Base-by-base conservation (phyloP, 805 yeast genomes). In the Saturnispora mendoncae region DNA sequence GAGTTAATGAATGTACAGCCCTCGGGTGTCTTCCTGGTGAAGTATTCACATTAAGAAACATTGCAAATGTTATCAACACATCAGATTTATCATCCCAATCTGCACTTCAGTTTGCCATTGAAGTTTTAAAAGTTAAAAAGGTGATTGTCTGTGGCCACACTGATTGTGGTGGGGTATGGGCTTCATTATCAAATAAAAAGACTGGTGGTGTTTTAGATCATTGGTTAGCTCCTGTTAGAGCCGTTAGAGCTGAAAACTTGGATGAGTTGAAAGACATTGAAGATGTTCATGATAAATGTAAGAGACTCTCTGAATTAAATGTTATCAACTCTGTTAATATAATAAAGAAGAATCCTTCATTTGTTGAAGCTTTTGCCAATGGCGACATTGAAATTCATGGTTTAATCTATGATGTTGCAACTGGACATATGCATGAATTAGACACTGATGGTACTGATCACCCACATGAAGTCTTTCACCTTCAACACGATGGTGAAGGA, bases 161-260 rank as follows among this genome's bases (percentile, higher is more conserved):
- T 25, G 94, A 85, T 60, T 88, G 97, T 69, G 96, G 95, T 38
- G 97, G 96, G 24, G 76, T 85, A 38, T 77, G 84, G 76, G 86
- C 94, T 18, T 77, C 87, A 7, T 63, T 88, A 36, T 69, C 79
- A 2, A 68, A 74, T 44, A 74, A 77, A 52, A 71, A 71, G 50
- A 67, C 79, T 26, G 87, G 87, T 26, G 78, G 81, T 23, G 74
- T 74, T 9, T 64, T 88, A 50, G 85, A 80, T 52, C 77, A 76
- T 39, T 82, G 88, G 88, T 67, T 82, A 42, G 71, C 67, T 51
- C 80, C 72, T 52, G 78, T 66, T 67, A 81, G 78, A 52, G 82
- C 79, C 40, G 72, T 84, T 40, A 69, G 84, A 54, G 82, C 80
- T 33, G 70, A 74, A 39, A 71, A 83, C 58, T 58, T 69, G 47